phyloP scores from a whole-genome alignment of 805 yeast species.

The Hanseniaspora valbyensis region DNA sequence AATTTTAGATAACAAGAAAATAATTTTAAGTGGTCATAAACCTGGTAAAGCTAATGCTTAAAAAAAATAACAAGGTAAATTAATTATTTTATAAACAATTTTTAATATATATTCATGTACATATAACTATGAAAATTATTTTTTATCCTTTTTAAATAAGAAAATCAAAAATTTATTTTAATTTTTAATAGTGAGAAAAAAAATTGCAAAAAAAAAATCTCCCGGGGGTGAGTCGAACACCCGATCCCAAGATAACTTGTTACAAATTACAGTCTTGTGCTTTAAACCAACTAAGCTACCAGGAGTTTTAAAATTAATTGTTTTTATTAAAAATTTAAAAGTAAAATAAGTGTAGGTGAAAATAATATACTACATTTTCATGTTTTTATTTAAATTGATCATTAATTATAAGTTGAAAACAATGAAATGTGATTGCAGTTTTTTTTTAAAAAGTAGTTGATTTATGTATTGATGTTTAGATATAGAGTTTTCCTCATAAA shows the following conservation, averaged over 20 bases:
- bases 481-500: no score
- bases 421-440: no score
- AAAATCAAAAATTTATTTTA: no score
- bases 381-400: no score
- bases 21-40: neutral
- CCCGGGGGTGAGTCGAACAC: conserved; percentile 16
- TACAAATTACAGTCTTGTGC: conserved; percentile 14
- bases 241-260: conserved; percentile 14
- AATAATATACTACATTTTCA: no score
- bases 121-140: no score
- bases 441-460: no score
- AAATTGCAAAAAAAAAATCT: conserved; percentile 5
- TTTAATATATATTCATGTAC: neutral
- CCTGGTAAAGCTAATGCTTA: neutral
- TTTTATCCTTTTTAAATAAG: neutral
- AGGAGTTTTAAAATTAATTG: no score
- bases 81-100: neutral
- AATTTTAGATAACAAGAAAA: conserved; percentile 4
- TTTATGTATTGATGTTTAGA: no score
- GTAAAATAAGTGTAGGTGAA: no score
- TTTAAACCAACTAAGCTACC: conserved; percentile 15
- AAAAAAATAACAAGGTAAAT: neutral
- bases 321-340: no score
- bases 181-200: neutral
- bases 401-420: no score